phyloP scores from a whole-genome alignment of 1,284 basidiomycete genomes.

The Entoloma clypeatum region DNA sequence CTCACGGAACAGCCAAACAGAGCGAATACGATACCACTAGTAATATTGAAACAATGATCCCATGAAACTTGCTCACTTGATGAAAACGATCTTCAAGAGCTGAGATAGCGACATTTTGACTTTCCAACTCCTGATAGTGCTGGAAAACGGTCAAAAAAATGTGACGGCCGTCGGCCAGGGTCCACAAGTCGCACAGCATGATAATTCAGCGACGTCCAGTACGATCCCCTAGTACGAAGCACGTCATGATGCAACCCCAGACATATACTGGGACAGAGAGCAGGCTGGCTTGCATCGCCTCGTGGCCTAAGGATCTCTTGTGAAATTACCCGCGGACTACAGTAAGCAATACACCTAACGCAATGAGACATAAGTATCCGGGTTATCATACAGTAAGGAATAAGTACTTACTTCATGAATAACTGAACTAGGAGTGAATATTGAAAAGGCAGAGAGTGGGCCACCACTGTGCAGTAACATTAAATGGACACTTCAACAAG shows the following conservation, averaged over 20 bases:
- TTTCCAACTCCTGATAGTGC: constrained; percentile 40
- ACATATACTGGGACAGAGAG: constrained; percentile 67
- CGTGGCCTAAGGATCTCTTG: constrained; percentile 43
- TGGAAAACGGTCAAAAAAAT: constrained; percentile 21
- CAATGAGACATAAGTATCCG: constrained; percentile 21
- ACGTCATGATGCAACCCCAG: constrained; percentile 61
- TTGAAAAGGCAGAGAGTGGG: constrained; percentile 66
- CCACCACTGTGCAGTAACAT: constrained; percentile 39
- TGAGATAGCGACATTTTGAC: constrained; percentile 1
- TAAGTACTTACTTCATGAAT: constrained; percentile 46
- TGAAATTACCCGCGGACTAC: no score
- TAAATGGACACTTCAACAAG: no score
- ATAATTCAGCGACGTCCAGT: constrained; percentile 54
- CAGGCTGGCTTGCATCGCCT: constrained; percentile 65
- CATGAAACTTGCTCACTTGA: constrained; percentile 32
- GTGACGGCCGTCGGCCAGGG: constrained; percentile 1
- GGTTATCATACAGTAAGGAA: not conserved
- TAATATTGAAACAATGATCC: constrained; percentile 60
- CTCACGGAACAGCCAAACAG: constrained; percentile 59
- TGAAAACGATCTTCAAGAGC: not conserved
- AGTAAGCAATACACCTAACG: constrained; percentile 29
- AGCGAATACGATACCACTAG: constrained; percentile 61
- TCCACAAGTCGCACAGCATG: constrained; percentile 46
- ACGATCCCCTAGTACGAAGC: constrained; percentile 50
- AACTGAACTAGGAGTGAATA: constrained; percentile 67